Percentiles rank a stretch among this genome's conserved stretches.
These are phyloP conservation scores for Alternaria metachromatica DNA, from an alignment of 2,329 filamentous ascomycete genomes.

Conservation along the genomic window DNA sequence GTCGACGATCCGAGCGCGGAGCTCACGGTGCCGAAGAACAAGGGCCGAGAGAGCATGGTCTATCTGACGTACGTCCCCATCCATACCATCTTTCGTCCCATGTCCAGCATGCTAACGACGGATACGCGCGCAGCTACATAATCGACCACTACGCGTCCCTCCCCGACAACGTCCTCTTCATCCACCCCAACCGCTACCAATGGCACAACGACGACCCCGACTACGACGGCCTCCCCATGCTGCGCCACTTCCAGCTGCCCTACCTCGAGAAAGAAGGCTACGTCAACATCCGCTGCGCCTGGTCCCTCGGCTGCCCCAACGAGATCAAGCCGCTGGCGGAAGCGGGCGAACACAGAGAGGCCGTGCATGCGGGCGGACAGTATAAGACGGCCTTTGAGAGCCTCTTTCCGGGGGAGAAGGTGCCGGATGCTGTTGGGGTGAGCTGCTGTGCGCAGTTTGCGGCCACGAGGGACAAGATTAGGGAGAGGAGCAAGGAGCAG, in stretches of 20 bases:
- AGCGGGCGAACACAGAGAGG: slow-evolving; percentile 49
- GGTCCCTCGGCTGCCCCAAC: slow-evolving; percentile 59
- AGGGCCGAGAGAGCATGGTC: slow-evolving; percentile 58
- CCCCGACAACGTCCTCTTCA: slow-evolving; percentile 51
- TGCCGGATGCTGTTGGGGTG: slow-evolving; percentile 56
- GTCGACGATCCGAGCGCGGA: slow-evolving; percentile 49
- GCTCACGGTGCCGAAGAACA: slow-evolving; percentile 55
- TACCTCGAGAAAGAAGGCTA: slow-evolving; percentile 60
- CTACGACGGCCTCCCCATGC: slow-evolving; percentile 58
- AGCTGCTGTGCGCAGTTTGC: slow-evolving; percentile 65
- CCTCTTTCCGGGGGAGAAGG: slow-evolving; percentile 52
- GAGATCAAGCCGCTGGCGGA: slow-evolving; percentile 57
- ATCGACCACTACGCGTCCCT: slow-evolving; percentile 51
- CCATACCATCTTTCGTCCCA: not conserved
- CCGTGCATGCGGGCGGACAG: slow-evolving; percentile 57
- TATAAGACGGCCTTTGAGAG: slow-evolving; percentile 58
- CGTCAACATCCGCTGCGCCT: slow-evolving; percentile 61
- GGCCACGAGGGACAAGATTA: slow-evolving; percentile 56
- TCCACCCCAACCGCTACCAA: slow-evolving; percentile 53
- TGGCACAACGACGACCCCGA: slow-evolving; percentile 62
- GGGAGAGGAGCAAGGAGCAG: slow-evolving; percentile 54
- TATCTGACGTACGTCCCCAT: slow-evolving; percentile 53
- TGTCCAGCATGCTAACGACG: slow-evolving; percentile 5
- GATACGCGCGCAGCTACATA: slow-evolving; percentile 43
- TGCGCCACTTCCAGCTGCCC: slow-evolving; percentile 57